Percentiles rank a stretch among this genome's conserved stretches.
phyloP scores from a whole-genome alignment of 2,329 filamentous ascomycete species.

The Xylaria sp. region DNA sequence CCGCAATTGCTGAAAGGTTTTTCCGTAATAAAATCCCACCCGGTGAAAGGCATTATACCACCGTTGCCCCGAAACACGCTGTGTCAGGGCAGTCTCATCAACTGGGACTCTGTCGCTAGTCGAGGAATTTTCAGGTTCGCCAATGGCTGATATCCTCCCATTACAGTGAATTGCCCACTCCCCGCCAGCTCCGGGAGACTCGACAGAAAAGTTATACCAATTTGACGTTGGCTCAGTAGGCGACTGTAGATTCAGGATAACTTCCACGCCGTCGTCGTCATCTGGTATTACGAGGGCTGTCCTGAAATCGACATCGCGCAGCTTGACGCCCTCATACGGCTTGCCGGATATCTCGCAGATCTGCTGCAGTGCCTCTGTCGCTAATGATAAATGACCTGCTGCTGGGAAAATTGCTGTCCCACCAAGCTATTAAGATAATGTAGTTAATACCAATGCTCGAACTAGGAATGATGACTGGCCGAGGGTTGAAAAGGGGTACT shows the following conservation, averaged over 20 bases:
- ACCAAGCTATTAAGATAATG: constrained; percentile 27
- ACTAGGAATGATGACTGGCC: constrained; percentile 39
- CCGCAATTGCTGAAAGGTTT: constrained; percentile 50
- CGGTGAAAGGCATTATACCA: constrained; percentile 51
- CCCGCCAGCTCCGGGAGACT: constrained; percentile 27
- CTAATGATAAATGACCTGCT: constrained; percentile 39
- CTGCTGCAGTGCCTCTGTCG: constrained; percentile 37
- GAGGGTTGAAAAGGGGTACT: constrained; percentile 22
- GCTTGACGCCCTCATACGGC: constrained; percentile 35
- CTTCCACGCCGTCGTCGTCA: constrained; percentile 48
- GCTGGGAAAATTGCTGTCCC: constrained; percentile 39
- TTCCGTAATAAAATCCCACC: constrained; percentile 54
- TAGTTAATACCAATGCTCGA: constrained; percentile 38
- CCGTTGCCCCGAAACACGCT: constrained; percentile 44
- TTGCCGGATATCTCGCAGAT: constrained; percentile 37
- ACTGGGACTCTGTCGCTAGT: constrained; percentile 15
- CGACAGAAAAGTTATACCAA: constrained; percentile 39
- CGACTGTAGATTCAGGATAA: constrained; percentile 44
- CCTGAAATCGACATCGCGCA: constrained; percentile 49
- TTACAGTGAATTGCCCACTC: constrained; percentile 37
- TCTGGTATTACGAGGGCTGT: constrained; percentile 49
- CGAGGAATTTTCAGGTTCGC: not conserved
- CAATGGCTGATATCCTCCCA: constrained; percentile 30
- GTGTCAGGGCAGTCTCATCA: constrained; percentile 35
- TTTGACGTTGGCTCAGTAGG: constrained; percentile 32